Evolutionary conservation across 768 basidiomycete genomes (phyloP).

Genomic region (Boletales sp.): DNA sequence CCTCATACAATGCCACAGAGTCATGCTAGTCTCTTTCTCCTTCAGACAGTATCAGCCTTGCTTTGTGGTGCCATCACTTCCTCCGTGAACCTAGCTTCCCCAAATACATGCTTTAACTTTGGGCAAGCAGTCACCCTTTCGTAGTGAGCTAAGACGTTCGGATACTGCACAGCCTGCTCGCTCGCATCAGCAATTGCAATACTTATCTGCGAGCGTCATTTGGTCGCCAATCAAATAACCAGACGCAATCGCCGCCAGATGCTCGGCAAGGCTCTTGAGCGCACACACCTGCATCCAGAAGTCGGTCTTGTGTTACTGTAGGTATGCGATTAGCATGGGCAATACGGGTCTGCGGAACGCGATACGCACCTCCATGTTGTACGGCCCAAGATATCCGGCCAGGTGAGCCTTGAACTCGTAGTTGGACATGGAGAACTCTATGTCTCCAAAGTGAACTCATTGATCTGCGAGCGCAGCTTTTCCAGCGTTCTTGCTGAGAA

Average conservation of each 20-base stretch:
- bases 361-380: slow-evolving; percentile 19
- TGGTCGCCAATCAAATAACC: slow-evolving; percentile 22
- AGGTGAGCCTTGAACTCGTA: slow-evolving; percentile 18
- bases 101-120: slow-evolving; percentile 17
- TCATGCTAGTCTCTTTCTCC: too few relatives aligned
- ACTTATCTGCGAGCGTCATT: slow-evolving; percentile 28
- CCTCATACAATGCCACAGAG: too few relatives aligned
- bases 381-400: slow-evolving; percentile 16
- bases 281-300: slow-evolving; percentile 18
- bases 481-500: slow-evolving; percentile 23
- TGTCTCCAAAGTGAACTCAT: slow-evolving; percentile 29
- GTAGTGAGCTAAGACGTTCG: slow-evolving; percentile 24
- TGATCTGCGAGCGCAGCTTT: slow-evolving; percentile 29
- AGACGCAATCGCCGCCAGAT: slow-evolving; percentile 15
- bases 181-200: slow-evolving; percentile 20
- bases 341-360: not conserved
- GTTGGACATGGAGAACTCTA: slow-evolving; percentile 18
- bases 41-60: slow-evolving; percentile 1
- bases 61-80: slow-evolving; percentile 10
- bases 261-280: slow-evolving; percentile 24
- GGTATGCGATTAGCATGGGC: not conserved
- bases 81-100: slow-evolving; percentile 16
- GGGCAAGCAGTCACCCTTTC: slow-evolving; percentile 17
- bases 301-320: slow-evolving; percentile 14
- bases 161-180: slow-evolving; percentile 21